Base-by-base conservation (phyloP, 176 grass and related monocot genomes). In the Eragrostis nindensis region DNA sequence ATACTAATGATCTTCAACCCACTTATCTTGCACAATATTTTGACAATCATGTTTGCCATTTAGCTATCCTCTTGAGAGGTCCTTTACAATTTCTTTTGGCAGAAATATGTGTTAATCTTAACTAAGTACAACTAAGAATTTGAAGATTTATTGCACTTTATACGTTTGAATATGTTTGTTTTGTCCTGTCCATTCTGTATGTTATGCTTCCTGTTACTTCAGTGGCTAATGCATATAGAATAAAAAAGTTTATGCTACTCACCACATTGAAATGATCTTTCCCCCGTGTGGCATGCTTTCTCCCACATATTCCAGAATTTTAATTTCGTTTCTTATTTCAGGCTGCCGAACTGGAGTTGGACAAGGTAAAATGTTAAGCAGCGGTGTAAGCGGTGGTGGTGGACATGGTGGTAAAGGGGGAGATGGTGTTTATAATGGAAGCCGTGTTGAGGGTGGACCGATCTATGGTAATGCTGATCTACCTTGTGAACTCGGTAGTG, bases 351-450 rank as follows among this genome's bases (percentile, higher is more conserved):
- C 93, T 75, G 97, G 97, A 73, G 80, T 99, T 84, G 97, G 97
- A 78, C 89, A 56, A 62, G 97, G 97, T 75, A 80, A 82, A 56
- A 64, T 93, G 48, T 70, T 85, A 87, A 89, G 49, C 70, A 92
- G 68, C 8, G 77, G 93, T 38, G 22, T 96, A 70, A 88, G 93
- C 14, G 97, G 93, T 74, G 97, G 97, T 80, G 97, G 97, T 52
- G 97, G 97, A 21, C 93, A 99, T 70, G 97, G 97, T 77, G 97
- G 97, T 75, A 96, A 90, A 91, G 97, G 97, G 5, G 97, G 97
- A 48, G 74, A 84, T 67, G 91, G 89, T 74, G 29, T 79, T 73
- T 68, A 73, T 69, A 22, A 86, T 71, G 91, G 52, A 70, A 86
- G 5, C 16, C 43, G 0, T 71, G 91, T 59, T 88, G 87, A 81